A percentile compares a stretch with the other conserved stretches of the same genome.
phyloP scores from a whole-genome alignment of 2,329 filamentous ascomycete species.

The Fusarium mexicanum region DNA sequence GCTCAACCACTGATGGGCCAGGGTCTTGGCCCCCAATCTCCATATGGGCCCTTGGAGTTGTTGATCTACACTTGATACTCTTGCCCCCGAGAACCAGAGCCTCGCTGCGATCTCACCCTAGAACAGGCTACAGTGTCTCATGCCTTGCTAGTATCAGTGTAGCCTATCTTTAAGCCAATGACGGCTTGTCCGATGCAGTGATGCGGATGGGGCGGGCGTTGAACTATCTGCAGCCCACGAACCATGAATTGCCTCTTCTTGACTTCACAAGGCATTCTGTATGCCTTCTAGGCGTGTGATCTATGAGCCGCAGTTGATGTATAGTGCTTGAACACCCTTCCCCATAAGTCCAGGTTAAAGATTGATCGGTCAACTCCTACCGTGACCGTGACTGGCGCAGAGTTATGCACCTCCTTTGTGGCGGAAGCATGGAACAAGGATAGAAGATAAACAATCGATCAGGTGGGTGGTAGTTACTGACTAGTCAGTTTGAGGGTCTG shows the following conservation, averaged over 20 bases:
- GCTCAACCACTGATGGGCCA: slow-evolving; percentile 37
- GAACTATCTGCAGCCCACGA: not conserved
- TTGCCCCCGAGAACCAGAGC: slow-evolving; percentile 32
- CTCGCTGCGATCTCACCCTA: slow-evolving; percentile 33
- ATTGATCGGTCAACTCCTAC: slow-evolving; percentile 2
- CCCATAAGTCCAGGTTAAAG: not conserved
- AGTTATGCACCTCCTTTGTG: slow-evolving; percentile 14
- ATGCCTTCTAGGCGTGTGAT: not conserved
- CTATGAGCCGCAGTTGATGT: not conserved
- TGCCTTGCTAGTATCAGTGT: slow-evolving; percentile 35
- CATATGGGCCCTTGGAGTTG: slow-evolving; percentile 26
- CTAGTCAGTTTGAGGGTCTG: slow-evolving; percentile 3
- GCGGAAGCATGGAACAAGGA: slow-evolving; percentile 3
- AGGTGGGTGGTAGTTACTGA: not conserved
- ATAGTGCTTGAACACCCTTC: slow-evolving; percentile 4
- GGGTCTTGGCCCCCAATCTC: slow-evolving; percentile 39
- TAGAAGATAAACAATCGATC: not conserved
- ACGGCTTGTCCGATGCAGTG: slow-evolving; percentile 14
- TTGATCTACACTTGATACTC: slow-evolving; percentile 28
- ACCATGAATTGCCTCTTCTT: slow-evolving; percentile 2
- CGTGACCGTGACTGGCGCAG: slow-evolving; percentile 2
- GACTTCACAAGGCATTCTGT: slow-evolving; percentile 15
- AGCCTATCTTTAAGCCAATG: slow-evolving; percentile 39
- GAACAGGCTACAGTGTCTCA: slow-evolving; percentile 39
- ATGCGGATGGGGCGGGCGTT: not conserved